phyloP scores from a whole-genome alignment of 2,329 filamentous ascomycete genomes.

The Trichoderma endophyticum region DNA sequence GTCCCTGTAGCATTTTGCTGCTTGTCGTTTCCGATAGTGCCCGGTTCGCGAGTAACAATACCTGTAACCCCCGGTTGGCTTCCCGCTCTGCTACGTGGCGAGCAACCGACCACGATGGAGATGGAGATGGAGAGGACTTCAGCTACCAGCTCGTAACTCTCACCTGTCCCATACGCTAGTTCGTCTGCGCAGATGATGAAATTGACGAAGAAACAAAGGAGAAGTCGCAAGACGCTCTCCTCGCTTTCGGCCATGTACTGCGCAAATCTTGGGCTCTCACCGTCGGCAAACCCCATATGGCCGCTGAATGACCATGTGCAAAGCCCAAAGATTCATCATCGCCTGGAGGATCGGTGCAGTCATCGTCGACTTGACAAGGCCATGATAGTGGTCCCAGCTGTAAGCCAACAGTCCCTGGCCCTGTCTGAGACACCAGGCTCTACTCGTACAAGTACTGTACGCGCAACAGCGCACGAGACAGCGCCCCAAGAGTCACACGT shows the following conservation, averaged over 20 bases:
- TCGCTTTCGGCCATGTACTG: conserved; percentile 10
- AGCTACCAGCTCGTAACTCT: neutral
- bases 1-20: neutral
- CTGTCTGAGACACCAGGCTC: conserved; percentile 2
- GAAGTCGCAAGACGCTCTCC: neutral
- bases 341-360: neutral
- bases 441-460: neutral
- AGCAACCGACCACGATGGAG: conserved; percentile 14
- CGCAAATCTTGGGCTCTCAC: conserved; percentile 12
- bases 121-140: neutral
- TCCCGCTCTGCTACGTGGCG: conserved; percentile 18
- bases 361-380: neutral
- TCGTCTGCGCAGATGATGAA: neutral
- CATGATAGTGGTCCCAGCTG: neutral
- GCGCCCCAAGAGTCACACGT: neutral
- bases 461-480: conserved; percentile 8
- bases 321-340: conserved; percentile 1
- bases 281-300: conserved; percentile 15
- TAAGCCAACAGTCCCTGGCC: conserved; percentile 8
- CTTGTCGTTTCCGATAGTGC: conserved; percentile 10
- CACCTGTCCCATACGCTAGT: neutral
- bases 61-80: neutral
- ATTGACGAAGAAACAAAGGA: neutral
- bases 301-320: neutral
- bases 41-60: conserved; percentile 3